These are phyloP conservation scores for Cystobasidium ongulense DNA, from an alignment of 768 basidiomycete genomes.

Conservation along the genomic window DNA sequence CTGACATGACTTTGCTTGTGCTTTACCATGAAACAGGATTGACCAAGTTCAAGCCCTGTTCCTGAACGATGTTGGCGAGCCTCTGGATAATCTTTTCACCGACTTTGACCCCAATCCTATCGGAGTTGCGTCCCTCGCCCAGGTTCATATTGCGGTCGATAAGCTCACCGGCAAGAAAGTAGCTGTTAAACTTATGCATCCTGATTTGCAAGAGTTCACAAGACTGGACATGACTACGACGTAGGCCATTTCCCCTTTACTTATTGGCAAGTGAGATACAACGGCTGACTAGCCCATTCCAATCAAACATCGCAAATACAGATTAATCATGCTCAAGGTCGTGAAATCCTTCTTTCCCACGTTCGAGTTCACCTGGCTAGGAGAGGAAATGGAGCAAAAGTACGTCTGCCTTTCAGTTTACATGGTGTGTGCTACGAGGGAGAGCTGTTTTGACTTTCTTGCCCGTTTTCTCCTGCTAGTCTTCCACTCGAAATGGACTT, in stretches of 20 bases:
- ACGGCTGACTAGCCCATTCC: neutral
- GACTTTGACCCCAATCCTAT: slow-evolving; percentile 81
- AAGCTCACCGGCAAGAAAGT: slow-evolving; percentile 63
- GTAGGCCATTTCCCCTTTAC: slow-evolving; percentile 24
- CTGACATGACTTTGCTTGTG: no score
- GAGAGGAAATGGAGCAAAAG: slow-evolving; percentile 87
- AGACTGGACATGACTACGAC: slow-evolving; percentile 57
- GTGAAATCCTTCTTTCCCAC: slow-evolving; percentile 90
- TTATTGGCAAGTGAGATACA: neutral
- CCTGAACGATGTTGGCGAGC: slow-evolving; percentile 63
- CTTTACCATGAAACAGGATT: slow-evolving; percentile 44
- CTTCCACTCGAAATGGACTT: slow-evolving; percentile 90
- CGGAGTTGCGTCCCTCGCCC: slow-evolving; percentile 90
- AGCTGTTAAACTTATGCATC: slow-evolving; percentile 82
- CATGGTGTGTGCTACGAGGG: neutral
- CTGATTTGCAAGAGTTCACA: slow-evolving; percentile 82
- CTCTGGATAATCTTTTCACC: slow-evolving; percentile 67
- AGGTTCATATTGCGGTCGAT: slow-evolving; percentile 79
- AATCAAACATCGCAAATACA: neutral
- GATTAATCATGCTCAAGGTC: slow-evolving; percentile 56
- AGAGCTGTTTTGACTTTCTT: neutral
- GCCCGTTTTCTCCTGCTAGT: slow-evolving; percentile 30
- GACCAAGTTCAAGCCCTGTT: slow-evolving; percentile 69
- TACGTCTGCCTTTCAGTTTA: no score
- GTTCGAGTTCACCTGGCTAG: slow-evolving; percentile 63